These are phyloP conservation scores for Diaporthe caulivora DNA, from an alignment of 2,329 filamentous ascomycete genomes.

Conservation along the genomic window DNA sequence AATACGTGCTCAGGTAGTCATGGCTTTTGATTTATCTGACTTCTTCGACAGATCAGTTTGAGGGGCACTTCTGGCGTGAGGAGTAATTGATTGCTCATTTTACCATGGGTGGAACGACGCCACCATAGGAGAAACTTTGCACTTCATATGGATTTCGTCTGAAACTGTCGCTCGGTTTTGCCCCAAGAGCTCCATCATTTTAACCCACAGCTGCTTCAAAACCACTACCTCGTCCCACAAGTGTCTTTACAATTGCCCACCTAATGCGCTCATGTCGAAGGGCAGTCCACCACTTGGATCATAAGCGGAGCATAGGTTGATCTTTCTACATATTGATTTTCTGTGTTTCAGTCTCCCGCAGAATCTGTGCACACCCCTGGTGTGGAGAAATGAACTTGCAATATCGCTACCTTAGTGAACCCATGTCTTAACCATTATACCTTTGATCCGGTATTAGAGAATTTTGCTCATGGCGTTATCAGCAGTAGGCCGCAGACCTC, in stretches of 20 bases:
- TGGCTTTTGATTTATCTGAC: background rate
- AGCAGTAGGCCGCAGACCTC: too few species aligned
- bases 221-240: background rate
- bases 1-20: background rate
- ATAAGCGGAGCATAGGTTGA: background rate
- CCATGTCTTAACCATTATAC: too few species aligned
- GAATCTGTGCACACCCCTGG: too few species aligned
- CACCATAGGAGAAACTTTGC: background rate
- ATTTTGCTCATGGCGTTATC: too few species aligned
- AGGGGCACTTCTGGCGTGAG: background rate
- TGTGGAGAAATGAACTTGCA: too few species aligned
- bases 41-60: background rate
- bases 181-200: background rate
- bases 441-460: too few species aligned
- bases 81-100: background rate
- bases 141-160: background rate
- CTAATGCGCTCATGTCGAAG: background rate
- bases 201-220: background rate
- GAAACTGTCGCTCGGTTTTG: background rate
- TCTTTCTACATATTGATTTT: background rate
- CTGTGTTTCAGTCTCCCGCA: too few species aligned
- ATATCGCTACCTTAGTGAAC: too few species aligned
- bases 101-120: background rate
- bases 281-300: background rate
- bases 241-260: background rate